A percentile compares a stretch with the other conserved stretches of the same genome.
phyloP scores from a whole-genome alignment of 2,329 filamentous ascomycete genomes.

The Penicillium sp. region DNA sequence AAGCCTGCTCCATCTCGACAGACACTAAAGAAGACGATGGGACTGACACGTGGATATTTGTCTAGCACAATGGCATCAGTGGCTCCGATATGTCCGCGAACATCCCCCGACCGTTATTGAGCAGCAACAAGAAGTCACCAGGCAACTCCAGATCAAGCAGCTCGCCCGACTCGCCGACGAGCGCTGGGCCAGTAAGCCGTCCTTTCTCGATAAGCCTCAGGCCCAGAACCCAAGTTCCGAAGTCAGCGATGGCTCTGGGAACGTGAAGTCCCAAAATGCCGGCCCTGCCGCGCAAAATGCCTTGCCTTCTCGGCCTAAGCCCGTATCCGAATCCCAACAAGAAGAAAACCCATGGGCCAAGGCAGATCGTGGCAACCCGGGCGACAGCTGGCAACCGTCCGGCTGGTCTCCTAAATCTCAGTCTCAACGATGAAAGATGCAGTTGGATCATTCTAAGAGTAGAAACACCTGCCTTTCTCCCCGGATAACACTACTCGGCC shows the following conservation, averaged over 20 bases:
- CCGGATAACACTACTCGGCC: no score
- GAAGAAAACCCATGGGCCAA: conserved; percentile 62
- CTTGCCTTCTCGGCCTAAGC: conserved; percentile 3
- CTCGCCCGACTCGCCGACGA: conserved; percentile 64
- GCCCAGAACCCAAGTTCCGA: conserved; percentile 47
- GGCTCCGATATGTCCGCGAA: conserved; percentile 65
- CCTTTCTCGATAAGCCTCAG: conserved; percentile 61
- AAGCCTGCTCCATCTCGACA: not conserved
- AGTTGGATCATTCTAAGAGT: not conserved
- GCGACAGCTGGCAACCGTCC: conserved; percentile 70
- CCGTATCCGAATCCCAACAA: conserved; percentile 16
- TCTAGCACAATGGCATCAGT: conserved; percentile 69
- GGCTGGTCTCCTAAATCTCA: conserved; percentile 61
- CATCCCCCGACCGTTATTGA: conserved; percentile 62
- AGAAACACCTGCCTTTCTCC: no score
- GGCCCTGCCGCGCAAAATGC: conserved; percentile 24
- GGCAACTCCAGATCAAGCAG: conserved; percentile 62
- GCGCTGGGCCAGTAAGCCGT: conserved; percentile 64
- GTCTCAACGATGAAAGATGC: conserved; percentile 35
- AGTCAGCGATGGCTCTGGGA: conserved; percentile 46
- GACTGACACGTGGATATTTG: conserved; percentile 18
- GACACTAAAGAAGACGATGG: not conserved
- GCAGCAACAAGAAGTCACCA: conserved; percentile 60
- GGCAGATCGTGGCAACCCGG: conserved; percentile 55
- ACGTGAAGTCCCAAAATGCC: conserved; percentile 37